Conservation (phyloP, 306 rosid genomes). For the Potentilla sterilis region DNA sequence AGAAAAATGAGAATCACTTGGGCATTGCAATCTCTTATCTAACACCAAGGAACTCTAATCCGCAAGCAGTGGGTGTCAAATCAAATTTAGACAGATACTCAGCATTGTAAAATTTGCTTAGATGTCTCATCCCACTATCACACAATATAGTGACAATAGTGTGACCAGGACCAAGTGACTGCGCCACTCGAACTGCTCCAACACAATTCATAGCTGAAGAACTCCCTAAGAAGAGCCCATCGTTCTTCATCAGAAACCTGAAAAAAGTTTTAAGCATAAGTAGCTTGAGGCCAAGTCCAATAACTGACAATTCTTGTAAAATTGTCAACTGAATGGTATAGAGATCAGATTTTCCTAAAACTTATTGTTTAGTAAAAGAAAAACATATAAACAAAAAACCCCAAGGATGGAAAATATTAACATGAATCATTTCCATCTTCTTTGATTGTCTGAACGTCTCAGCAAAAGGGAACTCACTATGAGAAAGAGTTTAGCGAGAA, state of each 20-base stretch:
- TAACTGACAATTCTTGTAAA: not conserved
- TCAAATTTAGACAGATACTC: slow-evolving; percentile 65
- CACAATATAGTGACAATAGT: slow-evolving; percentile 88
- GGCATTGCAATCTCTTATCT: slow-evolving; percentile 26
- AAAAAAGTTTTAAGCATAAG: not conserved
- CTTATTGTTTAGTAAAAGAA: not conserved
- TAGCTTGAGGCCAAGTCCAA: not conserved
- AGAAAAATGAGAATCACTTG: not conserved
- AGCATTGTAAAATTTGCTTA: slow-evolving; percentile 70
- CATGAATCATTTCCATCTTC: not conserved
- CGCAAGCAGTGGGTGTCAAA: slow-evolving; percentile 68
- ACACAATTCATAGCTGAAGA: slow-evolving; percentile 93
- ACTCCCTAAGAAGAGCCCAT: slow-evolving; percentile 84
- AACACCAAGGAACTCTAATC: slow-evolving; percentile 66
- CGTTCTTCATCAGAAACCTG: slow-evolving; percentile 79
- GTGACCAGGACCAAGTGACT: slow-evolving; percentile 75
- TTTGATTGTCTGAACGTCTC: not conserved
- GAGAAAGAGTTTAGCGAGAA: slow-evolving; percentile 7
- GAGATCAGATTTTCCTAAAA: not conserved
- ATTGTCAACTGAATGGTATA: not conserved
- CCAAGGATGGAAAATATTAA: not conserved
- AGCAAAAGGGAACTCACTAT: not conserved
- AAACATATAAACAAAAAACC: not conserved
- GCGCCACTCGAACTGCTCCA: slow-evolving; percentile 86
- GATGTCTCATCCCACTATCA: slow-evolving; percentile 91